Conservation (phyloP, 148 eudicot species). For the Silene uniflora region DNA sequence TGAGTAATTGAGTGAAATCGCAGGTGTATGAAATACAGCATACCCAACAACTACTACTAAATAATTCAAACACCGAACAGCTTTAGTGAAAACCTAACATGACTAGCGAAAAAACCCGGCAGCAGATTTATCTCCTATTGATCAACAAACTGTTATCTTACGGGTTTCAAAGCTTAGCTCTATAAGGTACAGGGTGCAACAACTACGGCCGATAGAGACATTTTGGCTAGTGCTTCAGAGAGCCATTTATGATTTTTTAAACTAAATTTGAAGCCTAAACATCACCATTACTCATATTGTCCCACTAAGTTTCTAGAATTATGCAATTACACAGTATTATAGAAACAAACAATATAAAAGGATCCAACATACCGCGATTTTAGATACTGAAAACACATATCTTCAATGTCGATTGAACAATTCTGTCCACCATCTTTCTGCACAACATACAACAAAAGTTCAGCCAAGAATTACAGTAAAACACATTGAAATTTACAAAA, state of each 20-base stretch:
- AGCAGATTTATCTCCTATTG: background rate
- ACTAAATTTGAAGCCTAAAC: no score
- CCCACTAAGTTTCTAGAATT: no score
- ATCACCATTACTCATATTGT: no score
- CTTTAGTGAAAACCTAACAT: background rate
- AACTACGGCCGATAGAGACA: no score
- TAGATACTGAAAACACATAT: constrained; percentile 42
- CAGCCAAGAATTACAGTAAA: background rate
- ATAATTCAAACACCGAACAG: background rate
- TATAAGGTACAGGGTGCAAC: no score
- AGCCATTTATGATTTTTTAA: no score
- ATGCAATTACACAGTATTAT: no score
- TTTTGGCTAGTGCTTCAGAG: no score
- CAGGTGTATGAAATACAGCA: background rate
- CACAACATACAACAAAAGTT: constrained; percentile 17
- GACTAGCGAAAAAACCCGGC: background rate
- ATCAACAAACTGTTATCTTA: background rate
- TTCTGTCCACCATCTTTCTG: constrained; percentile 52
- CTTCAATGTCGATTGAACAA: constrained; percentile 48
- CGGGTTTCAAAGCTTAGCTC: no score
- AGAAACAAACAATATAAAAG: background rate
- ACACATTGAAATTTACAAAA: no score
- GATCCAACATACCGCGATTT: constrained; percentile 38
- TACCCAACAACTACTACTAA: no score
- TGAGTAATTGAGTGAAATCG: no score